Evolutionary conservation across 306 rosid species (phyloP).

Genomic region (cucumber (Cucumis sativus)): DNA sequence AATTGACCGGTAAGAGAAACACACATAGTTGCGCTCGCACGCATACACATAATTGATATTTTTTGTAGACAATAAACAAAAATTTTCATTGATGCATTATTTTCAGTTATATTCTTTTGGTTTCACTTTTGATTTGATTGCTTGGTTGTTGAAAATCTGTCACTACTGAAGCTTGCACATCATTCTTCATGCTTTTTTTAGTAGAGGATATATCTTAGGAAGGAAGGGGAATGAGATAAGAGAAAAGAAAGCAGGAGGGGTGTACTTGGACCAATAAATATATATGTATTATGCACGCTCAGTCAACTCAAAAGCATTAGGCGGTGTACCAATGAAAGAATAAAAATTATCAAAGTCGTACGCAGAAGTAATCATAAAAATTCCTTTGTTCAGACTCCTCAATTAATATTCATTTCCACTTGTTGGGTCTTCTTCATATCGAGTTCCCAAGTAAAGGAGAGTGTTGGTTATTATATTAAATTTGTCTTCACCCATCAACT

Average conservation of each 20-base stretch:
- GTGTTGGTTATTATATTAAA: too few species aligned
- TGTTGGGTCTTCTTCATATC: too few species aligned
- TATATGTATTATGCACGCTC: background rate
- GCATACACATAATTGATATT: background rate
- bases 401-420: too few species aligned
- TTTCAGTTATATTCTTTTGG: conserved; percentile 1
- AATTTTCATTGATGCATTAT: background rate
- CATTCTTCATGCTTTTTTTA: background rate
- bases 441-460: too few species aligned
- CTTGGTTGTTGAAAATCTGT: background rate
- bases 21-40: too few species aligned
- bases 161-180: background rate
- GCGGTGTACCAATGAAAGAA: background rate
- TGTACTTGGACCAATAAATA: background rate
- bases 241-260: background rate
- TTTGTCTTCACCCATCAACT: too few species aligned
- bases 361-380: background rate
- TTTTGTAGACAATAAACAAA: too few species aligned
- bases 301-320: background rate
- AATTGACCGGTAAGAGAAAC: conserved; percentile 59
- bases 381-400: too few species aligned
- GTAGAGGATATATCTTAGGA: background rate
- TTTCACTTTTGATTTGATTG: background rate
- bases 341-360: background rate
- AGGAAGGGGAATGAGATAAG: background rate